Base-by-base conservation (phyloP, 2,329 filamentous ascomycete species). In the Talaromyces sp. region DNA sequence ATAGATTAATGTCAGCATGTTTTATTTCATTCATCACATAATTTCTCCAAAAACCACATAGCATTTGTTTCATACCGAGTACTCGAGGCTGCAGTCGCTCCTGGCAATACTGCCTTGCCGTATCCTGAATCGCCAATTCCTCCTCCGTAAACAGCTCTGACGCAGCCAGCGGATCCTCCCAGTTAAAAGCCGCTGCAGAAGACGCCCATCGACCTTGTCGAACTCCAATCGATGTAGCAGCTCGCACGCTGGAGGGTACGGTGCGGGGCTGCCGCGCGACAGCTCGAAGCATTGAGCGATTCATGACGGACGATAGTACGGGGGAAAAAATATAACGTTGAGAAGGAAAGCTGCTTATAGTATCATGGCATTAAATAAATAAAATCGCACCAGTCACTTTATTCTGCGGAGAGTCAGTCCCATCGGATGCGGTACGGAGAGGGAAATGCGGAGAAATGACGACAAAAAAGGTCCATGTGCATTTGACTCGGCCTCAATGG, bases 61-160 rank as follows among this genome's bases (percentile, higher is more conserved):
- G 6, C 6, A 11, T 38, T 14, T 14, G 17, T 50, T 14, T 14
- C 84, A 66, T 82, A 96, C 93, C 88, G 62, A 97, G 82, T 56
- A 99, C 89, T 65, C 93, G 83, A 56, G 95, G 95, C 49, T 90
- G 80, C 78, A 99, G 82, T 62, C 86, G 85, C 73, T 98, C 93
- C 75, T 98, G 93, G 73, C 93, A 98, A 72, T 98, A 99, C 63
- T 90, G 85, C 76, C 96, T 90, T 35, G 93, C 93, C 6, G 91
- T 96, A 69, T 97, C 91, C 49, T 89, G 83, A 66, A 99, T 93
- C 14, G 93, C 91, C 65, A 91, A 73, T 76, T 99, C 95, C 62
- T 99, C 95, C 66, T 96, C 90, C 0, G 92, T 96, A 69, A 92
- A 84, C 51, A 96, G 78, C 70, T 86, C 89, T 69, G 86, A 87